These are phyloP conservation scores for Colletotrichum eremochloae DNA, from an alignment of 2,329 filamentous ascomycete genomes.

Conservation along the genomic window DNA sequence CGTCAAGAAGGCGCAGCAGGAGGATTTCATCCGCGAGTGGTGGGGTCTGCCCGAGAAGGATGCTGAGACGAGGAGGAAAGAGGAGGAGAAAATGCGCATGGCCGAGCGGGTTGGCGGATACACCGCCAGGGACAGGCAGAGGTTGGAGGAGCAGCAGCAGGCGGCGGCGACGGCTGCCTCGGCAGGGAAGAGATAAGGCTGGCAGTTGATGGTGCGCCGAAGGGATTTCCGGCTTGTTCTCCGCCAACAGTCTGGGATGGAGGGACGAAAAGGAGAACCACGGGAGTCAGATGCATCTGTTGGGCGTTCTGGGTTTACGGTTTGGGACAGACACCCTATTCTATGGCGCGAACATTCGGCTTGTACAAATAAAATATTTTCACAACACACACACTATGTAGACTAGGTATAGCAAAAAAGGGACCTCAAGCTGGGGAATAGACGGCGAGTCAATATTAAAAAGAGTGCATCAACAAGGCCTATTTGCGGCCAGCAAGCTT, in stretches of 20 bases:
- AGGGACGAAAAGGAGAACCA: background rate
- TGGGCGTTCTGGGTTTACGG: slow-evolving; percentile 40
- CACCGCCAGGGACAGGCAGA: slow-evolving; percentile 55
- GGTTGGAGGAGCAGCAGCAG: slow-evolving; percentile 42
- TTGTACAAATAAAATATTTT: slow-evolving; percentile 29
- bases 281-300: slow-evolving; percentile 34
- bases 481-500: background rate
- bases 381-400: slow-evolving; percentile 28
- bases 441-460: slow-evolving; percentile 22
- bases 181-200: slow-evolving; percentile 26
- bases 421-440: slow-evolving; percentile 16
- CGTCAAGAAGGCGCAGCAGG: slow-evolving; percentile 70
- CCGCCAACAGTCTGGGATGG: slow-evolving; percentile 1
- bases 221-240: background rate
- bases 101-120: slow-evolving; percentile 70
- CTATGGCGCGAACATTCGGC: slow-evolving; percentile 36
- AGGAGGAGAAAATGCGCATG: slow-evolving; percentile 64
- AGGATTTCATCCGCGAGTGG: slow-evolving; percentile 76
- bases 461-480: slow-evolving; percentile 6
- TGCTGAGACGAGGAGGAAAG: slow-evolving; percentile 61
- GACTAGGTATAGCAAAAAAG: slow-evolving; percentile 32
- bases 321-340: slow-evolving; percentile 42
- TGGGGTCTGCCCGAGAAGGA: slow-evolving; percentile 73
- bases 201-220: slow-evolving; percentile 1
- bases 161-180: slow-evolving; percentile 13